Evolutionary conservation across 176 grass and related monocot species (phyloP), one percentile per base, ranked within the genome.

Genomic region (Thinopyrum elongatum): DNA sequence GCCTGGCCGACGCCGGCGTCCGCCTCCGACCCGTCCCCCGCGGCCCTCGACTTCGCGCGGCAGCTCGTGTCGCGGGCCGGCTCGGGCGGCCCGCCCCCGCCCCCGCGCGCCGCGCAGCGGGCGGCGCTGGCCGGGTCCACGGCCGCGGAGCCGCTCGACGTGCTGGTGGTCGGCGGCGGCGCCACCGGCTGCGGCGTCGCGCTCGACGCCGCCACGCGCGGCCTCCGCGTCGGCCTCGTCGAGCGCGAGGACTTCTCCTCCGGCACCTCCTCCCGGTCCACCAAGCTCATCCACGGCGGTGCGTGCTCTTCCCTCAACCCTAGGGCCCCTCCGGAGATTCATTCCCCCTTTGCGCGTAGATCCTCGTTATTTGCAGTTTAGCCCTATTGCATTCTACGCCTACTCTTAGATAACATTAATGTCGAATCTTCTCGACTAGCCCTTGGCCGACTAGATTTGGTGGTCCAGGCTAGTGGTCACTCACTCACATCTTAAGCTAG

Each of bases 161-260:
- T 98, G 81, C 93, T 98, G 12, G 93, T 98, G 10, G 78, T 95
- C 58, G 93, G 91, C 61, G 91, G 95, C 6, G 95, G 95, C 1
- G 95, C 95, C 66, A 98, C 95, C 47, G 93, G 93, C 10, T 98
- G 93, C 62, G 95, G 95, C 33, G 89, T 82, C 23, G 91, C 93
- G 25, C 95, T 98, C 57, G 95, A 98, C 67, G 93, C 96, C 14
- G 87, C 90, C 26, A 90, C 91, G n/a, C 92, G 96, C 16, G 91
- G 96, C 34, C 87, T 98, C 31, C 87, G 96, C n/a, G 96, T 95
- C 22, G 96, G 93, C 55, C 88, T 98, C 39, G 91, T 98, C n/a
- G 96, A 98, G 90, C 80, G 96, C 55, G 93, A 98, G 88, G 96
- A 98, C 57, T 98, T 98, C 91, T 98, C 93, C 55, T 98, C 96